Base-by-base conservation (phyloP, 768 basidiomycete genomes). In the Dendrothele bispora region DNA sequence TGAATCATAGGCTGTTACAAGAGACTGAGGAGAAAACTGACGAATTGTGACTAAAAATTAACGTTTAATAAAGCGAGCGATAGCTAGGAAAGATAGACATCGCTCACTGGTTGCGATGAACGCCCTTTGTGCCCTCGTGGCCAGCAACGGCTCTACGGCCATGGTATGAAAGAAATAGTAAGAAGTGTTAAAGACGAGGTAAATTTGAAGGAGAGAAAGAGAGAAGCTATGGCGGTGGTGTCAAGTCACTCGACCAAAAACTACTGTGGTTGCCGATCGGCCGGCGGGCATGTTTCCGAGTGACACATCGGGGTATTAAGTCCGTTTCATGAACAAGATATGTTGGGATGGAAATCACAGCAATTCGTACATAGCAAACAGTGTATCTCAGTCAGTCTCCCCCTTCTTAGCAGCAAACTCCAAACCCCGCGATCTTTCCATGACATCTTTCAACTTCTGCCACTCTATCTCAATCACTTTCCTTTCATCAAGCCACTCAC, bases 401-500 rank as follows among this genome's bases (percentile, higher is more conserved):
- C 73, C 79, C 55, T 65, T 74, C 58, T 71, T 75, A 2, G 61
- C 63, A 6, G 68, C 66, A 25, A 76, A 59, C 43, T 90, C 88
- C 40, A 91, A 68, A 53, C 75, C 74, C 30, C 73, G 72, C n/a
- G 88, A 86, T 32, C 71, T 76, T 21, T 88, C 83, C 84, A 91
- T 88, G 73, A 91, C 77, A 27, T 71, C 66, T 53, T 87, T 83
- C 42, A 91, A 61, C 55, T 74, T 83, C 47, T 77, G 73, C 87
- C 87, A 91, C 56, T 87, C 82, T 49, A 68, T 68, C 15, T 84
- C 78, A 48, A 91, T 83, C 35, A 88, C 62, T 15, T 77, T 74
- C 28, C 88, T 74, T 51, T 82, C 65, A 50, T 90, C 89, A 8
- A 93, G 73, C 88, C 88, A 91, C 20, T 88, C 86, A 68, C 85